Evolutionary conservation across 768 basidiomycete species (phyloP), one percentile per base, ranked within the genome.

Genomic region (Tubosaeta sp.): DNA sequence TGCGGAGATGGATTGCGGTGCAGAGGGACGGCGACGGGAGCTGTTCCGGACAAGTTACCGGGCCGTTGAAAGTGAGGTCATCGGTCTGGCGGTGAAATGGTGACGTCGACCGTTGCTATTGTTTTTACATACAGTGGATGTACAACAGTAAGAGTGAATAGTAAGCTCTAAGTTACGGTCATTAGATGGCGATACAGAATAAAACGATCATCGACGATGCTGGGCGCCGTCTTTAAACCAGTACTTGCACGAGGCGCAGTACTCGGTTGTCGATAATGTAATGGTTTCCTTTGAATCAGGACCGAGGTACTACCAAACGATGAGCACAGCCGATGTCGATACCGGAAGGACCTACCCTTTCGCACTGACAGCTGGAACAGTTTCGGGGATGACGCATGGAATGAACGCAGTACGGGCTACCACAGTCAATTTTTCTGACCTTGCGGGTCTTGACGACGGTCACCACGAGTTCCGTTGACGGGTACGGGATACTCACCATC

Each of bases 31-130:
- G 53, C 68, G 81, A 42, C 69, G 71, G 63, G 65, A 67, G 46
- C 65, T 81, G 31, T 82, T 95, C 62, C 77, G 91, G 66, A 95
- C 94, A 3, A 72, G 81, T 63, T 95, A 93, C 65, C 79, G 82
- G 53, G 88, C 88, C 26, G 91, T 97, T 2, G 89, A 89, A 69
- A 90, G 84, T 70, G 90, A 93, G 60, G 83, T 91, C 19, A 71
- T 86, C 35, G 91, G 89, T 19, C 68, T 88, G 37, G 81, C 83
- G 7, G 88, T 89, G 5, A 84, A 86, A 57, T 88, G 87, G 86
- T 88, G 48, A 69, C 53, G 45, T 57, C 54, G 57, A 48, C 22
- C 22, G 56, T 54, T 11, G 54, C 41, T 29, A 31, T 46, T 25
- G 19, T 52, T 41, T 29, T 45, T 55, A 63, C 53, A 53, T 58